These are phyloP conservation scores for Smallanthus sonchifolius DNA, from an alignment of 129 eudicot genomes.

Conservation along the genomic window DNA sequence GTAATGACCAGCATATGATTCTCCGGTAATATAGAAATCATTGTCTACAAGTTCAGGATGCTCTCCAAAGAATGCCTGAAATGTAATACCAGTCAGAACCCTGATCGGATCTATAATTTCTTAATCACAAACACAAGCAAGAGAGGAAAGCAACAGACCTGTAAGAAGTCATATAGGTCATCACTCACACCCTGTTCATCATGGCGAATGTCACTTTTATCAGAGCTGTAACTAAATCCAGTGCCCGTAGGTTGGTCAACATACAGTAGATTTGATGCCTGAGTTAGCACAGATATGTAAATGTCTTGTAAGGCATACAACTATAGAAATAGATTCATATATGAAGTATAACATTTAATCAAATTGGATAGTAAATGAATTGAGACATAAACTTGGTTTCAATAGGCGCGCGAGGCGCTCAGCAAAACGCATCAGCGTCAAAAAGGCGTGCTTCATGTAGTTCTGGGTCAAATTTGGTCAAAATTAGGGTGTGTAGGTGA, in stretches of 20 bases:
- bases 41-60: constrained; percentile 67
- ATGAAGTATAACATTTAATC: background rate
- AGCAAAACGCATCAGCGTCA: no score
- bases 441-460: no score
- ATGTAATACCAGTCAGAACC: background rate
- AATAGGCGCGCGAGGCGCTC: no score
- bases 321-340: background rate
- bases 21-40: constrained; percentile 87
- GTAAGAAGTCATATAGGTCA: constrained; percentile 85
- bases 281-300: constrained; percentile 1
- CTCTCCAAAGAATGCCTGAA: constrained; percentile 65
- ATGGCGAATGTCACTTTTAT: constrained; percentile 59
- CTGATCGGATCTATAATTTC: background rate
- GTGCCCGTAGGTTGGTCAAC: constrained; percentile 93
- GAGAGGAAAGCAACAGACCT: constrained; percentile 40
- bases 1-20: constrained; percentile 93
- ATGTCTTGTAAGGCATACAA: background rate
- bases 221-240: constrained; percentile 78
- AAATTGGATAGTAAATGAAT: background rate
- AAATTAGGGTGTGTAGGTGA: no score
- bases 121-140: background rate
- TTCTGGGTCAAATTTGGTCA: no score
- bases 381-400: background rate
- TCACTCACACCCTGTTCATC: constrained; percentile 74
- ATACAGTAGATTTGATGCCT: constrained; percentile 69